These are phyloP conservation scores for Neofusicoccum parvum DNA, from an alignment of 2,329 filamentous ascomycete genomes.

Conservation along the genomic window DNA sequence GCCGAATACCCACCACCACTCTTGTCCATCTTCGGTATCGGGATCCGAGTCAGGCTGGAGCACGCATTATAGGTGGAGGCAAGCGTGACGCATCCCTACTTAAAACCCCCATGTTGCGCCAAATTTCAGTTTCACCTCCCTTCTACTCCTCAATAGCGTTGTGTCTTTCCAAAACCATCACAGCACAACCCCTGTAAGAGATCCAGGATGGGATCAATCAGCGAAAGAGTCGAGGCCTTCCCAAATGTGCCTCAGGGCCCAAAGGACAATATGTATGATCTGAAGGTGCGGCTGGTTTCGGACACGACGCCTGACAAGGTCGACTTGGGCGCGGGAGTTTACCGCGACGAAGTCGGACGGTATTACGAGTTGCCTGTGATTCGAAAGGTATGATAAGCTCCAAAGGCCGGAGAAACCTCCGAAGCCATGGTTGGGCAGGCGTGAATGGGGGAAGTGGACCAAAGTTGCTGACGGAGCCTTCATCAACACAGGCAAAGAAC, in stretches of 20 bases:
- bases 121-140: too few relatives aligned
- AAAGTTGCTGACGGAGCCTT: not conserved
- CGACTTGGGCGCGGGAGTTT: slow-evolving; percentile 43
- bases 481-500: not conserved
- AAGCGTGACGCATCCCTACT: not conserved
- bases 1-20: not conserved
- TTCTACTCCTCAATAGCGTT: too few relatives aligned
- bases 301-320: slow-evolving; percentile 36
- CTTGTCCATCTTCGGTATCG: not conserved
- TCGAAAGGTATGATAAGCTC: slow-evolving; percentile 24
- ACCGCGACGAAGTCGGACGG: slow-evolving; percentile 36
- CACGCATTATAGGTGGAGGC: not conserved
- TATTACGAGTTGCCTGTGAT: slow-evolving; percentile 37
- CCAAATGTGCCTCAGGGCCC: slow-evolving; percentile 31
- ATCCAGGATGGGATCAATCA: not conserved
- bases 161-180: too few relatives aligned
- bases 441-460: not conserved
- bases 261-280: slow-evolving; percentile 36
- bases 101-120: not conserved
- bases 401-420: too few relatives aligned
- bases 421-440: too few relatives aligned
- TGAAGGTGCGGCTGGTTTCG: slow-evolving; percentile 36
- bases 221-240: slow-evolving; percentile 27
- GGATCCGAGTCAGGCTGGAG: not conserved
- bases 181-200: not conserved